Evolutionary conservation across 1,284 basidiomycete genomes (phyloP).

Genomic region (Ganoderma sinense): DNA sequence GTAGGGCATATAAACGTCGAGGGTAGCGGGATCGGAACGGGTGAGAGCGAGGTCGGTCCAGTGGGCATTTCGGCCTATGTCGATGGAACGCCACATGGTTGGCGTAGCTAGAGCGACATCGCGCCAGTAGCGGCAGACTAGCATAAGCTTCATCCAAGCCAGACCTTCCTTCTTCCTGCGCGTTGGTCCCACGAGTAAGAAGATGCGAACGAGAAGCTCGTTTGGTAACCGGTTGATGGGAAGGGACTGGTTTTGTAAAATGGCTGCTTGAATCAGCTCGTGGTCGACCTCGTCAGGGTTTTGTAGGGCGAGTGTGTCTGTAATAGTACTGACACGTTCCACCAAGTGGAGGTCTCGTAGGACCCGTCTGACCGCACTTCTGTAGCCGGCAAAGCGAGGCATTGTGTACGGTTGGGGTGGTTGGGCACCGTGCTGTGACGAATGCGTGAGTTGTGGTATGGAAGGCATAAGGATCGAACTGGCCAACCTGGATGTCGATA

Average conservation of each 20-base stretch:
- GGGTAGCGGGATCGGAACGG: background rate
- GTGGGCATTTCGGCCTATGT: background rate
- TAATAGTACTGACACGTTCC: background rate
- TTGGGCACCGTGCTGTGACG: background rate
- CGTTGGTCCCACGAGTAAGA: background rate
- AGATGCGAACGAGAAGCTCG: background rate
- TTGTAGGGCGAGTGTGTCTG: background rate
- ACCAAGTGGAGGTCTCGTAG: background rate
- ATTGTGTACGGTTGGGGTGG: background rate
- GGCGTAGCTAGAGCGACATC: background rate
- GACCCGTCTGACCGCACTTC: background rate
- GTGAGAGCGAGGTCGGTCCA: background rate
- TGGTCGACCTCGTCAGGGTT: background rate
- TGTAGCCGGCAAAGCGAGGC: background rate
- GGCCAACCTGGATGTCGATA: background rate
- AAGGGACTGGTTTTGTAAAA: background rate
- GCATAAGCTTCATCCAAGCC: background rate
- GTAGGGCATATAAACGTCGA: background rate
- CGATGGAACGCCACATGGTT: background rate
- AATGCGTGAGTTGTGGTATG: background rate
- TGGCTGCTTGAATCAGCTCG: background rate
- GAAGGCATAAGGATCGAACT: background rate
- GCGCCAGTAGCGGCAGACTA: background rate
- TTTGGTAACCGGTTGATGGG: background rate
- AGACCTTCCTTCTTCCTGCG: background rate